Base-by-base conservation (phyloP, 345 rosid species). In the Linum lewisii region DNA sequence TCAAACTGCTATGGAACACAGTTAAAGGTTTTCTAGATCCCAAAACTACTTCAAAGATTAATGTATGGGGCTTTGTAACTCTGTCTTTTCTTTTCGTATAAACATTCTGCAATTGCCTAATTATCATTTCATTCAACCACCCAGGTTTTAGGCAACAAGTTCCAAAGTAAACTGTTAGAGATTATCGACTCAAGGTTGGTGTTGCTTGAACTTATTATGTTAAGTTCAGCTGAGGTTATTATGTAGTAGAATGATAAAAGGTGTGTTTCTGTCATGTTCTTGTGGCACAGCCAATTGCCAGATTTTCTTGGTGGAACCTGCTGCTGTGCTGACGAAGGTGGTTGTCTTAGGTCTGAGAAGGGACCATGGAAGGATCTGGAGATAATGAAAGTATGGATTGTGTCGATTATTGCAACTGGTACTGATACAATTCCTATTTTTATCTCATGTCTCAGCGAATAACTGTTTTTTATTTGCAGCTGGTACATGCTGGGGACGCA, bases 231-330 rank as follows among this genome's bases (percentile, higher is more conserved):
- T 60, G 32, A 6, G 47, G 47, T 11, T n/a, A 44, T 49, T 51
- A 15, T 32, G 49, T 60, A 71, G 44, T 24, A 16, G 58, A 58
- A 7, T 60, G 55, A 57, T 16, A 18, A 50, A 34, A 61, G 38
- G 57, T 69, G 56, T 24, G 22, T 67, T 50, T 51, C 32, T 37
- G 60, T 52, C 61, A 58, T 72, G 51, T 61, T 66, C 51, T 59
- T 58, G 24, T 54, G 62, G 24, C 59, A 57, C 89, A 92, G 97
- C 70, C 95, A 93, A 85, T 77, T 93, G 77, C 99, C 99, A 42
- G 83, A 82, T 50, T 88, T 88, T 85, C 94, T 92, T 37, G 99
- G 99, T 34, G 99, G 99, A 76, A 81, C 72, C 50, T 88, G 97
- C 74, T 70, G 79, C 0, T 93, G 99, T 75, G 75, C 75, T 37